phyloP scores from a whole-genome alignment of 371 early-diverging fungal genomes.

The Syncephalastrum racemosum region DNA sequence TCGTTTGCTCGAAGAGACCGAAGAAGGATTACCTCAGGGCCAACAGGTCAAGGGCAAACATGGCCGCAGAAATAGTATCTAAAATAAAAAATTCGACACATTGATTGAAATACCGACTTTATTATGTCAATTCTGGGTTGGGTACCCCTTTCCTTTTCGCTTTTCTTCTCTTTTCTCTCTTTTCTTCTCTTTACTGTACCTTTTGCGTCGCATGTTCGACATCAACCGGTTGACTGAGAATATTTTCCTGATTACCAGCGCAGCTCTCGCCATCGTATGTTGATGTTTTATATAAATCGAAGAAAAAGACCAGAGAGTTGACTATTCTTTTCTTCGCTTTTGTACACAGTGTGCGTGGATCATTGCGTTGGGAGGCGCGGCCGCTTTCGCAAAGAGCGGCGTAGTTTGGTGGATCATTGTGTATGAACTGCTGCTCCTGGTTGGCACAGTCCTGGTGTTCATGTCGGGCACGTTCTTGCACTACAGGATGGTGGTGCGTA shows the following conservation, averaged over 20 bases:
- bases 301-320: not conserved
- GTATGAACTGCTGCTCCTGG: conserved; percentile 35
- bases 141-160: conserved; percentile 1
- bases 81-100: conserved; percentile 1
- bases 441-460: conserved; percentile 21
- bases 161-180: conserved; percentile 5
- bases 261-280: conserved; percentile 28
- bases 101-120: no score
- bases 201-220: conserved; percentile 13
- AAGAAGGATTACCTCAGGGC: conserved; percentile 24
- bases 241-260: conserved; percentile 30
- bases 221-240: conserved; percentile 30
- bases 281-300: not conserved
- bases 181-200: conserved; percentile 6
- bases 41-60: conserved; percentile 49
- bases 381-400: conserved; percentile 23
- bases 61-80: conserved; percentile 49
- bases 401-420: conserved; percentile 47
- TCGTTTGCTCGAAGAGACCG: conserved; percentile 26
- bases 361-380: conserved; percentile 41
- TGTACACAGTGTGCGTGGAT: conserved; percentile 37
- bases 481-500: conserved; percentile 41
- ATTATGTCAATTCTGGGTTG: not conserved
- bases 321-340: not conserved
- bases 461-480: conserved; percentile 28